Evolutionary conservation across 345 rosid species (phyloP).

Genomic region (Gossypium turneri): DNA sequence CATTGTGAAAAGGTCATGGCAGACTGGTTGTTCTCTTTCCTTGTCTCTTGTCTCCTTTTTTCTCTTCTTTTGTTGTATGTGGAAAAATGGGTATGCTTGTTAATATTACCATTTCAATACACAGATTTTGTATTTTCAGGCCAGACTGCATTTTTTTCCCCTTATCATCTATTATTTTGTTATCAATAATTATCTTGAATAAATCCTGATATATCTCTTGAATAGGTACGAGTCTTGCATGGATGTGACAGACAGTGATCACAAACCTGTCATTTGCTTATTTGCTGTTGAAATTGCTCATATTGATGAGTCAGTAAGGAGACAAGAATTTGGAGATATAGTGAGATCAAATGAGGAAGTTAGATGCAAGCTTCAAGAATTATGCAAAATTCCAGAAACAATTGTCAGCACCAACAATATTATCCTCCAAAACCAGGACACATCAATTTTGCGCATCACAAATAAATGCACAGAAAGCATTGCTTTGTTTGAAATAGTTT

Average conservation of each 20-base stretch:
- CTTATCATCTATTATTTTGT: not conserved
- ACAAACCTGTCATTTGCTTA: constrained; percentile 76
- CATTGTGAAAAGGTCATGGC: not conserved
- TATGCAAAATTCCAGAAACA: constrained; percentile 63
- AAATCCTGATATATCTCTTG: constrained; percentile 16
- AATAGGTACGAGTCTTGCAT: constrained; percentile 70
- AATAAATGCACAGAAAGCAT: constrained; percentile 50
- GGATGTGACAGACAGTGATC: constrained; percentile 87
- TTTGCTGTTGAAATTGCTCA: constrained; percentile 58
- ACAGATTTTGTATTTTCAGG: not conserved
- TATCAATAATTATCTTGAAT: constrained; percentile 5
- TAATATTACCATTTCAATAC: not conserved
- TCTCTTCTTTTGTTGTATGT: not conserved
- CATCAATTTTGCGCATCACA: constrained; percentile 51
- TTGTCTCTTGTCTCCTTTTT: not conserved
- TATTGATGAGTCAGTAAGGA: constrained; percentile 68
- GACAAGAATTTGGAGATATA: constrained; percentile 63
- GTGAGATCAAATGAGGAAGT: constrained; percentile 52
- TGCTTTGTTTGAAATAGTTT: constrained; percentile 51
- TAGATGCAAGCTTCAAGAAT: constrained; percentile 42
- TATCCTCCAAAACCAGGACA: constrained; percentile 60
- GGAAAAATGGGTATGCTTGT: not conserved
- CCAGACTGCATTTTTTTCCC: not conserved
- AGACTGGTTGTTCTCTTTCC: not conserved
- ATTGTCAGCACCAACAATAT: constrained; percentile 59